Evolutionary conservation across 257 asterid genomes (phyloP), one percentile per base, ranked within the genome.

Genomic region (Knoxia roxburghii): DNA sequence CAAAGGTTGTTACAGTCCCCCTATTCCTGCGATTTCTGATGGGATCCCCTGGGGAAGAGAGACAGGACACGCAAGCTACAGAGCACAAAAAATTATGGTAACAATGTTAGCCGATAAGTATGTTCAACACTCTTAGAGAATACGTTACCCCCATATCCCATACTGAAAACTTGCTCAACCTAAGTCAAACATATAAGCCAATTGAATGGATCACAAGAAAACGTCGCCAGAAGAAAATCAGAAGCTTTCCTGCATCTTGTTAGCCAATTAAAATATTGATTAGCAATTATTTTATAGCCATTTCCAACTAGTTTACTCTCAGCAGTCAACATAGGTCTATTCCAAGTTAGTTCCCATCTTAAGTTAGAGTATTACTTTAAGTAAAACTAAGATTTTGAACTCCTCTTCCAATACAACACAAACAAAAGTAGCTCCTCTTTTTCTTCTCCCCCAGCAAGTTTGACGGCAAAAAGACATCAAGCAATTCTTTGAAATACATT

Each of bases 31-130:
- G 32, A 67, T 73, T 81, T 76, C 30, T 50, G 77, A 27, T 51
- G 82, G 33, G 74, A 65, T 62, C 79, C 55, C 24, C 59, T 27
- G 15, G 88, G 89, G 71, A 86, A 72, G 65, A 87, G 68, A 55
- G 90, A 77, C 84, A 87, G 71, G 52, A 76, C 80, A 69, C 80
- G 84, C 95, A 83, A 68, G 84, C 97, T 87, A 17, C 52, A 58
- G 7, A 53, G 24, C 13, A 53, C 12, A 24, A 56, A 13, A 13
- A 29, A 41, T 37, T 17, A 67, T 39, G 20, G 65, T 35, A 10
- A 48, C 23, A 9, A 33, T 64, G 46, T 66, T 48, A 61, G 57
- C 20, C 2, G 15, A 53, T 27, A 61, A n/a, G 54, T 23, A 32
- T 23, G 7, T 32, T 17, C 27, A 12, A 23, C 6, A 51, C 3